Conservation (phyloP, 331 rosid species). For the Malus hybrid region DNA sequence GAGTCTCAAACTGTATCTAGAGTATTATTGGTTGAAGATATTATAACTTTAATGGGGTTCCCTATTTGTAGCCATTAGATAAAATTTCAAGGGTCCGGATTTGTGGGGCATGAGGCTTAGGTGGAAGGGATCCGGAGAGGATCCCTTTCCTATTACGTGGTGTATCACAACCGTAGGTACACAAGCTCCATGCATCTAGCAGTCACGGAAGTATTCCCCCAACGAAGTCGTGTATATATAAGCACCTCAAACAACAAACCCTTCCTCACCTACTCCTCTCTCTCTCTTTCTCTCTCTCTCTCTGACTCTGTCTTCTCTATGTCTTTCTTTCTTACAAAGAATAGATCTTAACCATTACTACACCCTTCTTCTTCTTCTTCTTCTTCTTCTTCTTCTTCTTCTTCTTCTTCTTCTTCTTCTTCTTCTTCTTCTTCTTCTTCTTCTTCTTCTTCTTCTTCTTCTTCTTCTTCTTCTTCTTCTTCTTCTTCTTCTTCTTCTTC, state of each 20-base stretch:
- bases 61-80: rapidly evolving
- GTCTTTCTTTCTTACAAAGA: not conserved
- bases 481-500: not conserved
- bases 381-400: not conserved
- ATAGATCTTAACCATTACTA: constrained; percentile 1
- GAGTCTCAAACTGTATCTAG: too few relatives aligned
- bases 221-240: constrained; percentile 10
- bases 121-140: too few relatives aligned
- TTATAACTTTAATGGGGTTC: too few relatives aligned
- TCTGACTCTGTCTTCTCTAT: too few relatives aligned
- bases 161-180: not conserved
- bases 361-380: not conserved
- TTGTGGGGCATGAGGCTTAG: too few relatives aligned
- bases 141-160: not conserved
- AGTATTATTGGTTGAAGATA: too few relatives aligned
- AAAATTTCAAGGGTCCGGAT: rapidly evolving
- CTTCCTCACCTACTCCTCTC: constrained; percentile 12
- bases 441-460: not conserved
- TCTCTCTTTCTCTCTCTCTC: not conserved
- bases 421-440: not conserved
- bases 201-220: not conserved
- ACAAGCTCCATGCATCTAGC: constrained; percentile 5
- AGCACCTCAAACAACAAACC: constrained; percentile 15
- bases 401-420: not conserved
- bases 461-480: not conserved